These are phyloP conservation scores for Neurospora sp. DNA, from an alignment of 495 filamentous ascomycete genomes.

Conservation along the genomic window DNA sequence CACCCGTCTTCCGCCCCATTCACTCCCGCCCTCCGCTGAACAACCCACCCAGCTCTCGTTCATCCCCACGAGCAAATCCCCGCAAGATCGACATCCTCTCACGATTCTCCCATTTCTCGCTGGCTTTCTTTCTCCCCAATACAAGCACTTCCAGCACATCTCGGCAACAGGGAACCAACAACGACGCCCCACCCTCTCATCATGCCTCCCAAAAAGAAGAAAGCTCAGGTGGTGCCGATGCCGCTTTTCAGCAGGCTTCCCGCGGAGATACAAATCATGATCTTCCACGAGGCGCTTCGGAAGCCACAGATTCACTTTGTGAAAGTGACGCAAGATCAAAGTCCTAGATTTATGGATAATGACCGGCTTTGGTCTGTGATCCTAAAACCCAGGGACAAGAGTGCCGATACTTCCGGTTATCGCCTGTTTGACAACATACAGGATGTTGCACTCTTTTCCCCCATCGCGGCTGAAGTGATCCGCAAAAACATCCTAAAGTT, in stretches of 20 bases:
- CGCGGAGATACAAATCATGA: slow-evolving; percentile 4
- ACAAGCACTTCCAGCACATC: background rate
- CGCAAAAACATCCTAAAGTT: background rate
- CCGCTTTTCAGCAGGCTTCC: slow-evolving; percentile 2
- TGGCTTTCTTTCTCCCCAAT: background rate
- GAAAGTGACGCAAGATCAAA: too few relatives aligned
- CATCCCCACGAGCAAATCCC: too few relatives aligned
- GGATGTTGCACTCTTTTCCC: background rate
- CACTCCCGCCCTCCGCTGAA: too few relatives aligned
- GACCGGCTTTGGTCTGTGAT: too few relatives aligned
- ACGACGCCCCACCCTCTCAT: background rate
- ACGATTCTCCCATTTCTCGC: background rate
- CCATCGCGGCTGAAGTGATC: background rate
- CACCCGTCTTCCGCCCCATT: too few relatives aligned
- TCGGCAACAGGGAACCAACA: background rate
- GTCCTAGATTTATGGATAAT: too few relatives aligned
- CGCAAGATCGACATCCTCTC: background rate
- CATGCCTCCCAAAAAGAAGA: background rate
- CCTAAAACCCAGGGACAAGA: background rate
- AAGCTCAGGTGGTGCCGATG: background rate
- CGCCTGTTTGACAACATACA: background rate
- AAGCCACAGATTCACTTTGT: slow-evolving; percentile 11
- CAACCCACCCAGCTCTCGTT: too few relatives aligned
- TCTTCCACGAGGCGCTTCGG: slow-evolving; percentile 10
- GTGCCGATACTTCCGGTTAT: slow-evolving; percentile 1